Evolutionary conservation across 257 asterid genomes (phyloP), one percentile per base, ranked within the genome.

Genomic region (Leptodermis oblonga): DNA sequence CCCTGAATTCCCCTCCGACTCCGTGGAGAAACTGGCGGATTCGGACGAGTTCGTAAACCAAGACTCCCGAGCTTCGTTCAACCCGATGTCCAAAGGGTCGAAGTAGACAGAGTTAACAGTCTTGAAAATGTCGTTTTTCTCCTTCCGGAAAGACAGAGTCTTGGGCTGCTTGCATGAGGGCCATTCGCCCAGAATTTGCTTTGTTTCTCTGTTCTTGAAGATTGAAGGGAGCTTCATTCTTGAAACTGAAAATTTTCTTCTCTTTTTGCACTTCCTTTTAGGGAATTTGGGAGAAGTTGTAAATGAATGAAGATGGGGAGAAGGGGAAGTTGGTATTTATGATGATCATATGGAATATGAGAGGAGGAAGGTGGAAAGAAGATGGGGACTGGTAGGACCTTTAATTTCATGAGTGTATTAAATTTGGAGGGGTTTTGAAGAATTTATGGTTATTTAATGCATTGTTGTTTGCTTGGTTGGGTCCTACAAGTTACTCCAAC

Each of bases 21-120:
- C 87, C 1, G 85, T 74, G 2, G 87, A 80, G 68, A 77, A 74
- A 65, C 81, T 78, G 48, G 86, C 80, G 15, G 86, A 77, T 5
- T 82, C 85, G 0, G 92, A 84, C 51, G 96, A 83, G 65, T 81
- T 80, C 7, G 96, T 85, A 84, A 88, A 88, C 86, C 92, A 84
- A 0, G 96, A 84, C 17, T 88, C 88, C 1, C 86, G 78, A 20
- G 88, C 79, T 14, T 79, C 87, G 1, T 71, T 68, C 31, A 43
- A 72, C 34, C 69, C 78, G 2, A 79, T 65, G 30, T 67, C 70
- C 7, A 79, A 72, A 37, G 89, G 81, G 79, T 88, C 95, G 73
- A 84, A 85, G 79, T 76, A 87, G 0, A 84, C 79, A 20, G 97
- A 89, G 78, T 89, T 87, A 4, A 86, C 88, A 42, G 95, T 86